Evolutionary conservation across 345 rosid species (phyloP), one percentile per base, ranked within the genome.

Genomic region (Melastoma malabathricum): DNA sequence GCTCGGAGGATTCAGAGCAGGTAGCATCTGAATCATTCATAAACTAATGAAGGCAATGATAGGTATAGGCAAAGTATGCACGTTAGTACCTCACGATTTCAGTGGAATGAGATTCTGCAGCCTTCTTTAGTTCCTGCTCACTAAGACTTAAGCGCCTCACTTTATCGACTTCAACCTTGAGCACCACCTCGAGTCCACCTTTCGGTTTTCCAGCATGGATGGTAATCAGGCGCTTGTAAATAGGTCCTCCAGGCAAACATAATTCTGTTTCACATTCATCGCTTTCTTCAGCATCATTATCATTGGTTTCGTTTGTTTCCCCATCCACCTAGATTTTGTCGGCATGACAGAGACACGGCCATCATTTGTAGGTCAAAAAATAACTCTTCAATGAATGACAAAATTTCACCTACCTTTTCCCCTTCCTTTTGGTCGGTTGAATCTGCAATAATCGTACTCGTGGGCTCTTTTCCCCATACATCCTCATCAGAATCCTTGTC

Each of bases 121-220:
- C 75, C 62, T 67, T 74, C 62, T 81, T 82, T 17, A 81, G 81
- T 76, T 75, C 75, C 41, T 69, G 82, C 69, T 84, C 89, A 15
- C 84, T 82, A 66, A 84, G 63, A 65, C 94, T 82, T 49, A 82
- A 67, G 48, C 94, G 73, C 62, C 69, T 79, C 44, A 68, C 79
- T 59, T 65, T 66, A 43, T 58, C 63, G 17, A 65, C 75, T 54
- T 75, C 77, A 45, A 72, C 72, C 25, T 65, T 58, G 46, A 72
- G 57, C 50, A 68, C 72, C 47, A 61, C 72, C 43, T 51, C 70
- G 23, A 75, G 0, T 45, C 77, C 79, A 18, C 82, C 84, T 71
- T 77, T 81, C 12, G 72, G 79, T 62, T 79, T 84, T 39, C 75
- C 81, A 46, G 89, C 86, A 66, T 77, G 86, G 55, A 84, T 84